These are phyloP conservation scores for Neurospora sp. DNA, from an alignment of 495 filamentous ascomycete genomes.

Conservation along the genomic window DNA sequence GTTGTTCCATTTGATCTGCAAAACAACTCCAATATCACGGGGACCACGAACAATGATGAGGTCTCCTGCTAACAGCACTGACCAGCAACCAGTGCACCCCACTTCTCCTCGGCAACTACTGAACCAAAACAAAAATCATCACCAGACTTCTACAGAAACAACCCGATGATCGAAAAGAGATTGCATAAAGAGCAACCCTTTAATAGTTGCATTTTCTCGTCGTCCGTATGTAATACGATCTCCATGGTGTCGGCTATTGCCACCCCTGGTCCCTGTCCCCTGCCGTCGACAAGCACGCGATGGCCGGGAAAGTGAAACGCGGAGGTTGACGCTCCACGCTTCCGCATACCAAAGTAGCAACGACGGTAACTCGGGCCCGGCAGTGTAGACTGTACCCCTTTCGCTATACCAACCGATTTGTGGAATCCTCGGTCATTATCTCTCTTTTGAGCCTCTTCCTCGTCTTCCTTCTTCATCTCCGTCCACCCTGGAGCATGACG, in stretches of 20 bases:
- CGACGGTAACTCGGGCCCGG: conserved; percentile 12
- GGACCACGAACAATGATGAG: neutral
- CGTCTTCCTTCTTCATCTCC: neutral
- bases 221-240: neutral
- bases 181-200: neutral
- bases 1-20: neutral
- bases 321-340: conserved; percentile 18
- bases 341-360: conserved; percentile 9
- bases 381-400: neutral
- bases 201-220: neutral
- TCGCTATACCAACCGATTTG: conserved; percentile 10
- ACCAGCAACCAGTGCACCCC: neutral
- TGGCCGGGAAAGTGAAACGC: neutral
- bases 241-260: neutral
- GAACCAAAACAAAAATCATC: neutral
- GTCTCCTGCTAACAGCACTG: neutral
- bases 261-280: neutral
- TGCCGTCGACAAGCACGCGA: neutral
- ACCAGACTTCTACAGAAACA: neutral
- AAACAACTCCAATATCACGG: neutral
- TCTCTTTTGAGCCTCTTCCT: neutral
- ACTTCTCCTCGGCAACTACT: neutral
- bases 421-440: conserved; percentile 7
- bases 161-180: neutral
- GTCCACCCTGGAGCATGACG: conserved; percentile 7